Evolutionary conservation across 2,329 filamentous ascomycete species (phyloP).

Genomic region (Penicillium sp.): DNA sequence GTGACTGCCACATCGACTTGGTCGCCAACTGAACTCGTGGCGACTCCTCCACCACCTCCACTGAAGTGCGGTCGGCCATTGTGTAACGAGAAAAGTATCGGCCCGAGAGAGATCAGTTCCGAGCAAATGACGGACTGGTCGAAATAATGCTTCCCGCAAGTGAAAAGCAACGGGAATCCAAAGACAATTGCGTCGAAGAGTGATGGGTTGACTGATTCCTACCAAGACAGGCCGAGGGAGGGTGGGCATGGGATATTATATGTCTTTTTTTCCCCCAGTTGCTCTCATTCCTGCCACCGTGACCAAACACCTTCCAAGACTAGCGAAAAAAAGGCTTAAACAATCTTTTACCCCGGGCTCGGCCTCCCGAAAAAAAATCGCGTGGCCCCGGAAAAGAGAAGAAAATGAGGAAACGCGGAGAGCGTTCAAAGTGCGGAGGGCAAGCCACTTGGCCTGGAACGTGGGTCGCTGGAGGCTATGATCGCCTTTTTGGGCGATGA

Average conservation of each 20-base stretch:
- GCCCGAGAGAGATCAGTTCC: background rate
- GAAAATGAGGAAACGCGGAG: conserved; percentile 15
- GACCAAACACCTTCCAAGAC: no score
- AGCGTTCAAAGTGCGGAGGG: conserved; percentile 12
- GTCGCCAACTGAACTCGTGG: conserved; percentile 18
- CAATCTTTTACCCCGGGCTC: conserved; percentile 10
- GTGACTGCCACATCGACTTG: conserved; percentile 23
- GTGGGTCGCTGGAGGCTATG: conserved; percentile 5
- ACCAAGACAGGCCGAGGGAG: conserved; percentile 2
- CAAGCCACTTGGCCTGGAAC: conserved; percentile 6
- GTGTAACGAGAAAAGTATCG: conserved; percentile 1
- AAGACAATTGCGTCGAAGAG: conserved; percentile 1
- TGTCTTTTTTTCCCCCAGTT: conserved; percentile 4
- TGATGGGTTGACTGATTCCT: background rate
- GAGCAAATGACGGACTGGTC: background rate
- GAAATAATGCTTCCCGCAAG: conserved; percentile 1
- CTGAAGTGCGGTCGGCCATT: conserved; percentile 14
- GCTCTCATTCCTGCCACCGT: background rate
- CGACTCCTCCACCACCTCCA: conserved; percentile 14
- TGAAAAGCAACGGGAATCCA: background rate
- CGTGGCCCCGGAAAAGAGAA: conserved; percentile 7
- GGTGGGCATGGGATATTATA: conserved; percentile 10
- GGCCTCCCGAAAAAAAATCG: conserved; percentile 14
- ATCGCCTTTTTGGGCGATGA: conserved; percentile 1
- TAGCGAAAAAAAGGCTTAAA: conserved; percentile 7